Evolutionary conservation across 2,329 filamentous ascomycete species (phyloP).

Genomic region (Monosporascus sp.): DNA sequence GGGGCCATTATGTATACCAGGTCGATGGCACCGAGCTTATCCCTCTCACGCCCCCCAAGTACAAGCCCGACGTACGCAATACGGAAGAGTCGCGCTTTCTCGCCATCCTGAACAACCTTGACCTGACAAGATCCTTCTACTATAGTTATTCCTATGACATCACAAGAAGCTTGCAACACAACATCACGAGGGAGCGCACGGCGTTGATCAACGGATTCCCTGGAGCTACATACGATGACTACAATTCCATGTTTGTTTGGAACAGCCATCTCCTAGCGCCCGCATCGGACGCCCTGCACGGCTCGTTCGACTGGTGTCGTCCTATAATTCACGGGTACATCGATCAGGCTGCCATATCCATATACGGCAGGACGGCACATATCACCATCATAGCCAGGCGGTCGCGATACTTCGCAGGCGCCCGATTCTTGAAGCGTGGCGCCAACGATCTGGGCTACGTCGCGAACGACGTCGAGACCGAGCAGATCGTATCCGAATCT

Average conservation of each 20-base stretch:
- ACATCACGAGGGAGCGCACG: constrained; percentile 75
- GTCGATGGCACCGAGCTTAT: constrained; percentile 91
- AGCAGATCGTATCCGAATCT: constrained; percentile 95
- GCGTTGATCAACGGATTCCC: constrained; percentile 61
- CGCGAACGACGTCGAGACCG: constrained; percentile 97
- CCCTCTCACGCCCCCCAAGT: constrained; percentile 71
- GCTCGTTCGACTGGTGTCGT: constrained; percentile 91
- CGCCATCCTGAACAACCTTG: constrained; percentile 82
- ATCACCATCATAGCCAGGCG: constrained; percentile 90
- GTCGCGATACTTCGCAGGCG: constrained; percentile 90
- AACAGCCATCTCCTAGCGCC: constrained; percentile 85
- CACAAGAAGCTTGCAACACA: constrained; percentile 85
- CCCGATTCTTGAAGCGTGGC: constrained; percentile 88
- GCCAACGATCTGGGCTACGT: constrained; percentile 94
- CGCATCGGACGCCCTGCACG: constrained; percentile 62
- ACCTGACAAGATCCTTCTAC: constrained; percentile 88
- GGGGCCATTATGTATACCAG: constrained; percentile 93
- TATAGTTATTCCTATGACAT: constrained; percentile 99
- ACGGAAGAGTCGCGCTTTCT: constrained; percentile 87
- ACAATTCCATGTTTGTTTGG: constrained; percentile 98
- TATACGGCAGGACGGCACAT: constrained; percentile 85
- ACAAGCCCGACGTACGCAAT: constrained; percentile 72
- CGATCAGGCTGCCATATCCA: constrained; percentile 77
- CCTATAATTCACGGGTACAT: constrained; percentile 96
- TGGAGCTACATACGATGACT: constrained; percentile 56